A percentile compares a stretch with the other conserved stretches of the same genome.
These are phyloP conservation scores for Nakaseomyces bracarensis DNA, from an alignment of 1,139 yeast species.

Conservation along the genomic window DNA sequence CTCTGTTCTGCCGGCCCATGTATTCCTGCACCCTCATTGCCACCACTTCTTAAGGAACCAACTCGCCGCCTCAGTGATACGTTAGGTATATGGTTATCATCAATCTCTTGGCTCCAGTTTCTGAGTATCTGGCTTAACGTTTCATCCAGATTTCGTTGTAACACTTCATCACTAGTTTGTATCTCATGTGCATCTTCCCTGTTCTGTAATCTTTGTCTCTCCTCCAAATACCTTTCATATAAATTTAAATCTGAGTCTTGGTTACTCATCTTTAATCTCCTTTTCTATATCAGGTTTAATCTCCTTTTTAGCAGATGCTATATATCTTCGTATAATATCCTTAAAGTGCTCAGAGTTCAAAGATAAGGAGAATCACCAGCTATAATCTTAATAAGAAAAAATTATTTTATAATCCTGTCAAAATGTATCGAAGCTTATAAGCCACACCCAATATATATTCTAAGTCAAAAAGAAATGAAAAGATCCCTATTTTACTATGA, in stretches of 20 bases:
- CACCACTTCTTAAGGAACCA: background rate
- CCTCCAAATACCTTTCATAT: conserved; percentile 4
- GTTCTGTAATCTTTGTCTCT: background rate
- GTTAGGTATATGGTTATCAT: conserved; percentile 1
- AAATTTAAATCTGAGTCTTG: background rate
- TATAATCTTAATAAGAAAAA: no score
- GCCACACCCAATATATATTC: no score
- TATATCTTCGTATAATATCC: no score
- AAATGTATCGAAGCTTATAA: no score
- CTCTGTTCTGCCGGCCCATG: conserved; percentile 6
- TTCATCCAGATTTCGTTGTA: conserved; percentile 4
- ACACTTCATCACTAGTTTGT: conserved; percentile 6
- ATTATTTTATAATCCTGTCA: no score
- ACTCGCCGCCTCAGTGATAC: background rate
- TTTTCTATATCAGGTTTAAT: background rate
- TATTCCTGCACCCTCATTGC: background rate
- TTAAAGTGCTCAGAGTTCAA: no score
- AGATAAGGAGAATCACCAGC: no score
- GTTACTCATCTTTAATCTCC: background rate
- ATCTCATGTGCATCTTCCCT: conserved; percentile 6
- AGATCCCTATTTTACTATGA: no score
- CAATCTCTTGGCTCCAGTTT: conserved; percentile 1
- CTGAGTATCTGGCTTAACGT: conserved; percentile 5
- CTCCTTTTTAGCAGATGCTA: background rate
- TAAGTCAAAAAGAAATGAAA: no score